Evolutionary conservation across 768 basidiomycete genomes (phyloP).

Genomic region (Botryobasidium botryosum): DNA sequence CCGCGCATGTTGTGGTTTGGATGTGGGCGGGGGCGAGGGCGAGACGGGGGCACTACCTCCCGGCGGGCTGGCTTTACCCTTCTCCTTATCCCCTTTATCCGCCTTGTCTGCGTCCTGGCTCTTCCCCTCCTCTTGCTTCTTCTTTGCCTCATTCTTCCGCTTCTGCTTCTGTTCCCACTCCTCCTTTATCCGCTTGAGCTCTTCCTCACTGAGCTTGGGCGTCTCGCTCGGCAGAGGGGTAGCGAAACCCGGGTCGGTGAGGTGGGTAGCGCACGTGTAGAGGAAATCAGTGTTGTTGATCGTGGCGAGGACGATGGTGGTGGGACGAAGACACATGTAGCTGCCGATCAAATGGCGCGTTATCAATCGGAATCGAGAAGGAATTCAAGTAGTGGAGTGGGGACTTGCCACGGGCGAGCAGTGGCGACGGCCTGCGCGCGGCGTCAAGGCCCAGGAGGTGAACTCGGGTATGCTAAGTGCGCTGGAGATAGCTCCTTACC

Average conservation of each 20-base stretch:
- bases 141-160: constrained; percentile 12
- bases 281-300: constrained; percentile 70
- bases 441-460: constrained; percentile 3
- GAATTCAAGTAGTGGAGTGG: constrained; percentile 29
- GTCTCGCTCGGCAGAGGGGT: constrained; percentile 28
- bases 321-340: constrained; percentile 47
- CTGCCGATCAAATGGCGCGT: constrained; percentile 4
- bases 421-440: not conserved
- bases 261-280: constrained; percentile 69
- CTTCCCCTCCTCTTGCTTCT: constrained; percentile 7
- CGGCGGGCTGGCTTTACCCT: constrained; percentile 7
- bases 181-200: constrained; percentile 65
- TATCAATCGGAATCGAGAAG: not conserved
- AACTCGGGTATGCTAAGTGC: not conserved
- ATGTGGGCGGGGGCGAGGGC: constrained; percentile 11
- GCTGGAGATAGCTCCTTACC: constrained; percentile 4
- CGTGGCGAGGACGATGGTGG: constrained; percentile 71
- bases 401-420: not conserved
- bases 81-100: constrained; percentile 12
- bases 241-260: constrained; percentile 65
- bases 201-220: constrained; percentile 35
- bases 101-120: constrained; percentile 13
- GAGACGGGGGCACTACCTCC: constrained; percentile 15
- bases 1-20: constrained; percentile 36
- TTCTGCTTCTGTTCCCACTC: constrained; percentile 40